Evolutionary conservation across 768 basidiomycete genomes (phyloP).

Genomic region (Termitomyces titanicus): DNA sequence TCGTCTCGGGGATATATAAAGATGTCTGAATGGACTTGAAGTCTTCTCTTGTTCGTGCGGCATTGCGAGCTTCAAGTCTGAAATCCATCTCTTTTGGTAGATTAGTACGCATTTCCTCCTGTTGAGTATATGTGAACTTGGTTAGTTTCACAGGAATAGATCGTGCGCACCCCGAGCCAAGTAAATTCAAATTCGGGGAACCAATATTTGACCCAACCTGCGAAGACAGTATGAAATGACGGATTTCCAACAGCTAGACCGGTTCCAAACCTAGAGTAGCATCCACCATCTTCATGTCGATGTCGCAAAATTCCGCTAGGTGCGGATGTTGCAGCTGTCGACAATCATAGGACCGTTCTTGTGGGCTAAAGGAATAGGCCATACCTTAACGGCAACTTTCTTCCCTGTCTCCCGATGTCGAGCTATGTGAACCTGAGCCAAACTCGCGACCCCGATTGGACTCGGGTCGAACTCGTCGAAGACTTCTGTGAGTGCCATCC

Average conservation of each 20-base stretch:
- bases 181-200: constrained; percentile 96
- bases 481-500: constrained; percentile 61
- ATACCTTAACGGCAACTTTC: constrained; percentile 83
- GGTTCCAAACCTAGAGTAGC: constrained; percentile 54
- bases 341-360: neutral
- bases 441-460: constrained; percentile 93
- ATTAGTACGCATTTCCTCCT: constrained; percentile 93
- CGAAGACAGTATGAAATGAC: constrained; percentile 3
- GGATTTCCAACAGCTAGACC: neutral
- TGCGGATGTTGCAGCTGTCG: constrained; percentile 85
- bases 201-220: constrained; percentile 84
- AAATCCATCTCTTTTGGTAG: constrained; percentile 96
- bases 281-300: constrained; percentile 87
- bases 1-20: constrained; percentile 82
- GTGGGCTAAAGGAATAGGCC: constrained; percentile 5
- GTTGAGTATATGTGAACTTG: constrained; percentile 39
- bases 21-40: constrained; percentile 73
- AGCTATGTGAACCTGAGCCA: constrained; percentile 94
- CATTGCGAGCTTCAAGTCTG: constrained; percentile 83
- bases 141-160: neutral
- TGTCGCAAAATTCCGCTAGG: constrained; percentile 84
- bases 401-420: constrained; percentile 66
- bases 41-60: constrained; percentile 63
- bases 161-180: constrained; percentile 70
- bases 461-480: constrained; percentile 83